A percentile compares a stretch with the other conserved stretches of the same genome.
Conservation (phyloP, 2,329 filamentous ascomycete species). For the Ceratocystis cubensis region DNA sequence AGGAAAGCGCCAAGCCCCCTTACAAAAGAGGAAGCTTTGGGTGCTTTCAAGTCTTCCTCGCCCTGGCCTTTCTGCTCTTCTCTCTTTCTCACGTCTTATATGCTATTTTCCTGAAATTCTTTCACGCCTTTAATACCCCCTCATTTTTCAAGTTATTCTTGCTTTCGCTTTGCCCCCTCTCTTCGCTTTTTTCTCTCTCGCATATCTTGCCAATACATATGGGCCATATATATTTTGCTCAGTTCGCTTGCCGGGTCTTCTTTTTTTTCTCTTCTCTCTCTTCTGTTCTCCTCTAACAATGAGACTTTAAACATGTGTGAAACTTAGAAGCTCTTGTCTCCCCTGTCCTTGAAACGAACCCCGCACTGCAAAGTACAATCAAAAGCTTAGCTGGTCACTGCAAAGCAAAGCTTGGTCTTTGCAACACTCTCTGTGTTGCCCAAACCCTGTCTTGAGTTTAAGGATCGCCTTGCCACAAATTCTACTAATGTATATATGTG, state of each 20-base stretch:
- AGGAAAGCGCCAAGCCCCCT: background rate
- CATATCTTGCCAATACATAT: background rate
- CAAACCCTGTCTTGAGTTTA: no score
- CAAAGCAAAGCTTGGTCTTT: no score
- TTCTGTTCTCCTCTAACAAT: background rate
- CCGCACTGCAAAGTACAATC: background rate
- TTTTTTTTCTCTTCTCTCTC: background rate
- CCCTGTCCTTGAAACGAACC: background rate
- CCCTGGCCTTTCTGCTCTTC: background rate
- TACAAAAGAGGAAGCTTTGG: background rate
- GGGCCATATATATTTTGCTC: background rate
- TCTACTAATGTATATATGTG: background rate
- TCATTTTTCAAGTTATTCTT: constrained; percentile 7
- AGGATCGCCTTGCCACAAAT: no score
- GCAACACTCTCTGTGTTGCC: no score
- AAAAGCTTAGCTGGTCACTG: background rate
- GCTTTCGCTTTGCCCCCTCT: background rate
- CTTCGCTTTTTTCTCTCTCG: background rate
- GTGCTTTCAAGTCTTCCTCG: background rate
- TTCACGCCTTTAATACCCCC: constrained; percentile 18
- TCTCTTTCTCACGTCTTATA: background rate
- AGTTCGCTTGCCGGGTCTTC: background rate
- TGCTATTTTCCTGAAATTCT: constrained; percentile 4
- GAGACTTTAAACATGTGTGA: background rate
- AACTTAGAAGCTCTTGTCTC: background rate